A percentile compares a stretch with the other conserved stretches of the same genome.
phyloP scores from a whole-genome alignment of 495 filamentous ascomycete genomes.

The Apodospora peruviana region DNA sequence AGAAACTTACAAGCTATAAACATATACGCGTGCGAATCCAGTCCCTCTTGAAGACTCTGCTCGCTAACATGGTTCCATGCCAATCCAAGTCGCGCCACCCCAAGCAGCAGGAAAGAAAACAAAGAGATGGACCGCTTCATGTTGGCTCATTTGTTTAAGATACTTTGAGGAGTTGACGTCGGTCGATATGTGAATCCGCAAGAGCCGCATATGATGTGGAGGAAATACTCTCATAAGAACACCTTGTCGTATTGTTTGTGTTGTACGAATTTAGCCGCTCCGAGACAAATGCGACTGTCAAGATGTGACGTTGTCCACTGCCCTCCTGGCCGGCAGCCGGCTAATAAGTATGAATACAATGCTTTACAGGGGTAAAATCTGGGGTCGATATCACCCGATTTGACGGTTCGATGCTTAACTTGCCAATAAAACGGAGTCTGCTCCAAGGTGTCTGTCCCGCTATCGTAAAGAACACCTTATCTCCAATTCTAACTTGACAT shows the following conservation, averaged over 20 bases:
- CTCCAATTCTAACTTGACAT: neutral
- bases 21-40: slow-evolving; percentile 29
- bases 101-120: neutral
- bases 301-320: neutral
- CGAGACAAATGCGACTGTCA: neutral
- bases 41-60: slow-evolving; percentile 23
- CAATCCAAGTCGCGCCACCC: neutral
- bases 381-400: neutral
- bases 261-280: neutral
- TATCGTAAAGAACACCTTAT: neutral
- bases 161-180: neutral
- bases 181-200: neutral
- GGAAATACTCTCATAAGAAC: neutral
- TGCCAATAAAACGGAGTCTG: too few species aligned
- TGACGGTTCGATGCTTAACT: neutral
- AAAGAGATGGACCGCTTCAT: neutral
- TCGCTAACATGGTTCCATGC: slow-evolving; percentile 33
- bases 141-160: neutral
- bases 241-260: neutral
- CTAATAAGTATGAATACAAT: neutral
- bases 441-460: too few species aligned
- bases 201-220: neutral
- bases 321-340: neutral
- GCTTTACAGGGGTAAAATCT: neutral
- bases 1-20: slow-evolving; percentile 40